Evolutionary conservation across 495 filamentous ascomycete species (phyloP).

Genomic region (Pseudevernia furfuracea): DNA sequence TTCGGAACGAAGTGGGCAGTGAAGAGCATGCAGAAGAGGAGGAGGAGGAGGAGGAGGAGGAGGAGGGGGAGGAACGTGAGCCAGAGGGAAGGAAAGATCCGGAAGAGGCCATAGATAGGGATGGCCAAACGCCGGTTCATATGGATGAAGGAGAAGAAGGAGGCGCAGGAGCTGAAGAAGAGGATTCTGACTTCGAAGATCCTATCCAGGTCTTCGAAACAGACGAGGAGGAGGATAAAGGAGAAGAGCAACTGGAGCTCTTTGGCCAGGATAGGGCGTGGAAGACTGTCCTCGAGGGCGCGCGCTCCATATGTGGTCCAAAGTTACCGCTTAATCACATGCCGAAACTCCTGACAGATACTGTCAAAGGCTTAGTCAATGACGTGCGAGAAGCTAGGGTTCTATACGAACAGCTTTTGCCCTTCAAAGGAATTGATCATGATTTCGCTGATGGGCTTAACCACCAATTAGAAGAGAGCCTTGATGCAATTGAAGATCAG

Average conservation of each 20-base stretch:
- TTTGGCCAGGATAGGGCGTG: constrained; percentile 2
- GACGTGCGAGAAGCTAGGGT: constrained; percentile 1
- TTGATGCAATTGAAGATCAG: constrained; percentile 7
- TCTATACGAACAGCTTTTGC: neutral
- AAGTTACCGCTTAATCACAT: constrained; percentile 3
- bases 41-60: too few species aligned
- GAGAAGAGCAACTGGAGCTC: neutral
- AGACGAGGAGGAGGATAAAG: neutral
- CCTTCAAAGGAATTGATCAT: neutral
- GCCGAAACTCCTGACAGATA: constrained; percentile 4
- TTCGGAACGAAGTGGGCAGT: neutral
- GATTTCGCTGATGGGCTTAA: neutral
- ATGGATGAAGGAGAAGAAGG: neutral
- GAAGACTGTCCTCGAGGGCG: constrained; percentile 10
- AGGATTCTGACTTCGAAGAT: neutral
- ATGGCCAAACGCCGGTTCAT: neutral
- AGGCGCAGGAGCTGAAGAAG: neutral
- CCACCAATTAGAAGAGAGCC: neutral
- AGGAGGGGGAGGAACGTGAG: neutral
- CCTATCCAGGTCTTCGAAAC: neutral
- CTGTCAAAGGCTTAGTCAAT: neutral
- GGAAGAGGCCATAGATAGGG: neutral
- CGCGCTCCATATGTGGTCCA: neutral
- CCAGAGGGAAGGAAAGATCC: neutral
- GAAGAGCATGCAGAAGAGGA: too few species aligned